These are phyloP conservation scores for Dactylellina leptospora DNA, from an alignment of 2,329 filamentous ascomycete species.

Conservation along the genomic window DNA sequence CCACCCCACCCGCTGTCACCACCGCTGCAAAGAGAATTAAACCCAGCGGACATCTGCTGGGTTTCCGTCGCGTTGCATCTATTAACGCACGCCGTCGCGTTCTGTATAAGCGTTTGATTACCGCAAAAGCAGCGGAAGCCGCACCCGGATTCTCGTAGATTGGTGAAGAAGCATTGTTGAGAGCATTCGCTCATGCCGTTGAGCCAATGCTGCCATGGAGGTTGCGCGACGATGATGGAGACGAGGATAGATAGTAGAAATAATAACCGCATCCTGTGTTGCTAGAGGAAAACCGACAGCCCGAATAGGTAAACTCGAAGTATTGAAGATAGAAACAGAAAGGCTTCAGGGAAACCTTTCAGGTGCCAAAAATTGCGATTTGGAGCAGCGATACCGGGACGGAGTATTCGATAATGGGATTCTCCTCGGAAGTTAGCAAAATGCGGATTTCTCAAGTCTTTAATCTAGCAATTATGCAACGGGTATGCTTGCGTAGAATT, in stretches of 20 bases:
- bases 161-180: slow-evolving; percentile 18
- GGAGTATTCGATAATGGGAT: too few species aligned
- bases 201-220: not conserved
- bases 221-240: slow-evolving; percentile 6
- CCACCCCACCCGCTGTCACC: not conserved
- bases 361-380: too few species aligned
- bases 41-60: not conserved
- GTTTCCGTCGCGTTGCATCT: slow-evolving; percentile 23
- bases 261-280: not conserved
- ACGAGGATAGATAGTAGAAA: not conserved
- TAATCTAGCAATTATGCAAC: too few species aligned
- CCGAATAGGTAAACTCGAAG: not conserved
- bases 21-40: not conserved
- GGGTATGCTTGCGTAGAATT: too few species aligned
- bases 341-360: too few species aligned
- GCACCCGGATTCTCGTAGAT: slow-evolving; percentile 7
- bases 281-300: too few species aligned
- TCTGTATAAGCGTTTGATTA: not conserved
- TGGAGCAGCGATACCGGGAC: too few species aligned
- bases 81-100: slow-evolving; percentile 8
- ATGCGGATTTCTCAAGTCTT: too few species aligned
- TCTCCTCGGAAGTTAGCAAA: too few species aligned
- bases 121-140: slow-evolving; percentile 5
- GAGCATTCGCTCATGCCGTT: slow-evolving; percentile 3
- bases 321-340: too few species aligned